phyloP scores from a whole-genome alignment of 2,329 filamentous ascomycete species.

The Fusarium verticillioides region DNA sequence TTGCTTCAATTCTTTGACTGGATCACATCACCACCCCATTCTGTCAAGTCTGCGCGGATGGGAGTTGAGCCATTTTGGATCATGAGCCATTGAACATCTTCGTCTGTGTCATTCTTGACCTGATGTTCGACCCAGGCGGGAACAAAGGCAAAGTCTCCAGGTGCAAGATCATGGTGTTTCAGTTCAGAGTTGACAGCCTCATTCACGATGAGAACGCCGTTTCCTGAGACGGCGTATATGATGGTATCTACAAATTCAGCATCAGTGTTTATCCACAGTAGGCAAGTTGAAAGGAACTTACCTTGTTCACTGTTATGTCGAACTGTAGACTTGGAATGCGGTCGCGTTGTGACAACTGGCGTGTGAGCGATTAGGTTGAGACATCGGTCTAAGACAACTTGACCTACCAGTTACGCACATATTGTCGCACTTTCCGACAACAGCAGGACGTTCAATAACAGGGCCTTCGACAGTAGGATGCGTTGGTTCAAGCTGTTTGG shows the following conservation, averaged over 20 bases:
- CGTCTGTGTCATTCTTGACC: conserved; percentile 71
- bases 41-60: conserved; percentile 69
- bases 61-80: conserved; percentile 70
- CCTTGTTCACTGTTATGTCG: conserved; percentile 78
- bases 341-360: conserved; percentile 70
- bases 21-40: conserved; percentile 66
- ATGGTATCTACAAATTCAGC: conserved; percentile 66
- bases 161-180: conserved; percentile 65
- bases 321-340: conserved; percentile 69
- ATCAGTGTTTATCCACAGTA: background rate
- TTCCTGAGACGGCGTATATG: conserved; percentile 72
- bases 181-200: conserved; percentile 62
- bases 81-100: conserved; percentile 72
- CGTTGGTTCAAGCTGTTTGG: conserved; percentile 58
- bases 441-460: conserved; percentile 60
- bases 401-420: conserved; percentile 74
- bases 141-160: conserved; percentile 77
- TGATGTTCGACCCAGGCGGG: conserved; percentile 78
- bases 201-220: conserved; percentile 68
- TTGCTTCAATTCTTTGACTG: conserved; percentile 27
- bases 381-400: background rate
- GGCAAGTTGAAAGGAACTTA: conserved; percentile 44
- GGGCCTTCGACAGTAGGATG: conserved; percentile 48
- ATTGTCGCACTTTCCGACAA: conserved; percentile 71
- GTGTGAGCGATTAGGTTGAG: background rate